Base-by-base conservation (phyloP, 495 filamentous ascomycete species). In the Penicillium antarcticum region DNA sequence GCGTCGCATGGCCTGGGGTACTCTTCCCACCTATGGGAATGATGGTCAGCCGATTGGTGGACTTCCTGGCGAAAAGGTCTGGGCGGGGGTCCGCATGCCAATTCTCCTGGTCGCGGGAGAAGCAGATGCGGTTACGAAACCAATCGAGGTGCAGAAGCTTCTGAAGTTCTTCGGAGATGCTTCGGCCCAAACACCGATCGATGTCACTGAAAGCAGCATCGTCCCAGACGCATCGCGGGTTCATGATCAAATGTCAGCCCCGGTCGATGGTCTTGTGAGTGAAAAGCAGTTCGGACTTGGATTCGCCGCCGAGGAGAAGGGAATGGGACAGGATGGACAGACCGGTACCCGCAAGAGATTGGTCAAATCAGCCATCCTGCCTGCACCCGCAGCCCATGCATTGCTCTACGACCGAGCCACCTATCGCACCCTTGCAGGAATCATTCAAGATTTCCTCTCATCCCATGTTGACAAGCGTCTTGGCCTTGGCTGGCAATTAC, bases 401-500 rank as follows among this genome's bases (percentile, higher is more conserved):
- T 75, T 97, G 26, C 77, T 95, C 29, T 97, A 95, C 67, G 84
- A 86, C 53, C 84, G 88, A 12, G 72, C 85, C 5, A 88, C 83
- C 4, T 85, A 84, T 41, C 87, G 89, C 42, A 85, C 87, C 12
- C 67, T 96, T 13, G 82, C 86, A 16, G 92, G 90, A 0, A 74
- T 96, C 12, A 85, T 96, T 45, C 86, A 90, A 17, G 83, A 88
- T 53, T 97, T 96, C 57, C 75, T 97, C 35, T 74, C 79, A 21
- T 72, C 80, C 13, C 80, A 91, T 51, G 69, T 96, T 48, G 91
- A 91, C 38, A 76, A 84, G 42, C 87, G 88, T 5, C 80, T 97
- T 14, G 85, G 80, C 6, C 80, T 91, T 5, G 88, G 86, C 13
- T 97, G 92, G 92, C 92, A 97, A 70, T 74, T 97, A 14, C 86